Evolutionary conservation across 179 eudicot species (phyloP), one percentile per base, ranked within the genome.

Genomic region (Beta corolliflora): DNA sequence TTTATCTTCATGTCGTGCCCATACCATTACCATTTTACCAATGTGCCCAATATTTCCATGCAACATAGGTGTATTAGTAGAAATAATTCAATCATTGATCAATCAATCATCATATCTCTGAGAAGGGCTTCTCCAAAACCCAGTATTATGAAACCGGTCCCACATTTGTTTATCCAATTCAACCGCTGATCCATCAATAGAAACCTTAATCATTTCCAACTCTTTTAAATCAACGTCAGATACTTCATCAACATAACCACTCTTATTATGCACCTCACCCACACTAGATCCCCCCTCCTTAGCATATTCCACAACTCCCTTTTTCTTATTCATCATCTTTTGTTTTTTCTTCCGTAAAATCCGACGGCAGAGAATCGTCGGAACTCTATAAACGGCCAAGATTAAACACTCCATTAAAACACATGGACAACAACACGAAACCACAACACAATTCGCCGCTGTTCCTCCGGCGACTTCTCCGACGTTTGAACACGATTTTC

Each of bases 381-480:
- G 90, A 3, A 86, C 81, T 67, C 82, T 88, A 52, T 88, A 88
- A 8, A 84, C 75, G 50, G 87, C 86, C 58, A 86, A 41, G 41
- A 86, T 59, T 1, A 88, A 18, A 65, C 66, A 82, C 77, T 86
- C 89, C 5, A 84, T 5, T 4, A 86, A 18, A 6, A 79, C 87
- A 12, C 88, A 86, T 0, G 90, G 90, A 19, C 88, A 86, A 13
- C 90, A 88, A 6, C 88, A 88, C 36, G 84, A 82, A 0, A 88
- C 80, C 7, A 83, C 81, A 2, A 81, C 76, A 12, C 86, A 71
- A 23, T 76, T 83, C 48, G 87, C 90, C 44, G 89, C 82, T 31
- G 90, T 80, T 13, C 89, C 88, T 54, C 90, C 90, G 15, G 90
- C 90, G 10, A 86, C 61, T 80, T 88, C 90, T 25, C 87, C 87